Conservation (phyloP, 2,329 filamentous ascomycete species). For the Fonsecaea pugnacius region DNA sequence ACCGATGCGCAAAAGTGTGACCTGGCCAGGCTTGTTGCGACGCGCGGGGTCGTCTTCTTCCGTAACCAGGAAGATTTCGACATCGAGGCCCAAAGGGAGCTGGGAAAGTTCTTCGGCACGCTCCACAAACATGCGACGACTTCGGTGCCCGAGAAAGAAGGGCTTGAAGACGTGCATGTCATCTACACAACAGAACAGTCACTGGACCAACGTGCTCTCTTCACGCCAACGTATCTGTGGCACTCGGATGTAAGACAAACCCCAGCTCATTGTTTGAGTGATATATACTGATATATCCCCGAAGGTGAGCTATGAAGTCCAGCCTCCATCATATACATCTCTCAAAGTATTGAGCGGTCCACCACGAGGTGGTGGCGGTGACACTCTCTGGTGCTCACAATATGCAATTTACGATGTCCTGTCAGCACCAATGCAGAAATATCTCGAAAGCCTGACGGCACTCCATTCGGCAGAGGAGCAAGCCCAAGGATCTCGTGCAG, state of each 20-base stretch:
- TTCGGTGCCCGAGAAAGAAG: slow-evolving; percentile 48
- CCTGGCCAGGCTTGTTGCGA: slow-evolving; percentile 69
- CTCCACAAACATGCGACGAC: slow-evolving; percentile 66
- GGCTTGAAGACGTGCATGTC: slow-evolving; percentile 64
- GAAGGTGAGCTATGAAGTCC: slow-evolving; percentile 66
- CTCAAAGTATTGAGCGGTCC: slow-evolving; percentile 63
- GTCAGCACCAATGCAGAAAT: slow-evolving; percentile 55
- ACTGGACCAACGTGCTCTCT: slow-evolving; percentile 59
- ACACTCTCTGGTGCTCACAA: slow-evolving; percentile 70
- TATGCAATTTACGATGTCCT: slow-evolving; percentile 70
- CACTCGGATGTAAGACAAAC: slow-evolving; percentile 58
- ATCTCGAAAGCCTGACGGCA: slow-evolving; percentile 63
- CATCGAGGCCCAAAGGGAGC: slow-evolving; percentile 61
- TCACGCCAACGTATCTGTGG: slow-evolving; percentile 60
- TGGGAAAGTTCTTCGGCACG: slow-evolving; percentile 65
- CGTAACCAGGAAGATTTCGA: slow-evolving; percentile 60
- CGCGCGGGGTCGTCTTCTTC: slow-evolving; percentile 72
- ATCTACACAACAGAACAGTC: slow-evolving; percentile 62
- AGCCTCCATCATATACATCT: slow-evolving; percentile 66
- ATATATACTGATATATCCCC: slow-evolving; percentile 4
- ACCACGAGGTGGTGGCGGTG: slow-evolving; percentile 58
- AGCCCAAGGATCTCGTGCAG: slow-evolving; percentile 49
- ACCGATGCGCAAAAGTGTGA: slow-evolving; percentile 67
- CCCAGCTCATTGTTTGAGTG: neutral
- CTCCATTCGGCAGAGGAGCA: slow-evolving; percentile 59